phyloP scores from a whole-genome alignment of 257 asterid genomes.

The Salvia rosmarinus region DNA sequence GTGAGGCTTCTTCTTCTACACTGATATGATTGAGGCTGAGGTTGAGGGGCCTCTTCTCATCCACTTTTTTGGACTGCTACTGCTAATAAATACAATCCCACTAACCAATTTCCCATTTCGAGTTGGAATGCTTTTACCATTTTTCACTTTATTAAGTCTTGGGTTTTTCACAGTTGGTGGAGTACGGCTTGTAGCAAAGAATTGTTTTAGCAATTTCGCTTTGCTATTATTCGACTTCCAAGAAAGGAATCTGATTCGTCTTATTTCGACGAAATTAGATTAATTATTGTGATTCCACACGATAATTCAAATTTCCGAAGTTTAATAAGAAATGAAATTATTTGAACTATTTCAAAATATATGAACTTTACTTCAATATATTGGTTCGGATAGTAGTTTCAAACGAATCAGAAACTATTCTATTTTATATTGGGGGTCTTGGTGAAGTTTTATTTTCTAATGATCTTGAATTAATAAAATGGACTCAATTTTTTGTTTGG shows the following conservation, averaged over 20 bases:
- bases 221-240: conserved; percentile 7
- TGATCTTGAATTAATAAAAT: no score
- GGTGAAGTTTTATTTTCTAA: no score
- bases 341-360: no score
- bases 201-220: not conserved
- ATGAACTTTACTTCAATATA: no score
- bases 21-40: conserved; percentile 54
- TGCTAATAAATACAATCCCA: conserved; percentile 34
- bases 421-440: no score
- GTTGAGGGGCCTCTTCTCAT: conserved; percentile 39
- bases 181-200: conserved; percentile 26
- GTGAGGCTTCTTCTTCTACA: conserved; percentile 18
- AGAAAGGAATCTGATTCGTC: conserved; percentile 17
- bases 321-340: not conserved
- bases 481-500: no score
- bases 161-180: conserved; percentile 26
- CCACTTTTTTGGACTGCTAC: conserved; percentile 41
- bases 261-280: not conserved
- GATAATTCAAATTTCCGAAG: not conserved
- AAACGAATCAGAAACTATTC: no score
- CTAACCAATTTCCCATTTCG: conserved; percentile 20
- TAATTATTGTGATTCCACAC: not conserved
- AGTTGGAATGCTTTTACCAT: conserved; percentile 21
- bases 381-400: no score
- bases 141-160: conserved; percentile 15